Evolutionary conservation across 306 rosid species (phyloP).

Genomic region (Cajanus cajan): DNA sequence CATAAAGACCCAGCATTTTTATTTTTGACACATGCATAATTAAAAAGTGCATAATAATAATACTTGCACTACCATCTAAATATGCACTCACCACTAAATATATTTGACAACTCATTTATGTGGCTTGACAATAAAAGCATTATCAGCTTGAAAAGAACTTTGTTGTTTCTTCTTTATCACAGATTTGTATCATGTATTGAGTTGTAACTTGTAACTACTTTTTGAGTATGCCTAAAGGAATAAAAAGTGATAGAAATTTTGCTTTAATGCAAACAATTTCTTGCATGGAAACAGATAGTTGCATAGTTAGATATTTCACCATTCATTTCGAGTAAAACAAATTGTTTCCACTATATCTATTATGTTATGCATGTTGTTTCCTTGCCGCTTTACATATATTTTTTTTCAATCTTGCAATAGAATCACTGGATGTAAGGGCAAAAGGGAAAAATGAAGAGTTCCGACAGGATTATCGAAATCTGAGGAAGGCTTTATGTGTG

Average conservation of each 20-base stretch:
- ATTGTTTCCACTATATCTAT: background rate
- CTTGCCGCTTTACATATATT: background rate
- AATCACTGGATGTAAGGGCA: constrained; percentile 59
- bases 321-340: constrained; percentile 4
- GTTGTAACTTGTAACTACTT: background rate
- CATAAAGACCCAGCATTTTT: constrained; percentile 6
- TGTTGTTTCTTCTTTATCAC: constrained; percentile 6
- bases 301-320: background rate
- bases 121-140: background rate
- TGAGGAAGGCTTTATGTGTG: constrained; percentile 89
- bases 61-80: too few species aligned
- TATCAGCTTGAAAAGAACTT: background rate
- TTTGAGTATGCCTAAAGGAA: constrained; percentile 12
- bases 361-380: background rate
- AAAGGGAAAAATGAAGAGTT: constrained; percentile 51
- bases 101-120: too few species aligned
- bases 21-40: constrained; percentile 24
- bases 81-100: too few species aligned
- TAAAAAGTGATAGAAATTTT: background rate
- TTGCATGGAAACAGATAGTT: constrained; percentile 2
- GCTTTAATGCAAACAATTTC: background rate
- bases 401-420: constrained; percentile 39
- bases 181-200: background rate
- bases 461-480: constrained; percentile 50
- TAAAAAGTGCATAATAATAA: too few species aligned